Evolutionary conservation across 768 basidiomycete genomes (phyloP).

Genomic region (Aureoboletus auriporus): DNA sequence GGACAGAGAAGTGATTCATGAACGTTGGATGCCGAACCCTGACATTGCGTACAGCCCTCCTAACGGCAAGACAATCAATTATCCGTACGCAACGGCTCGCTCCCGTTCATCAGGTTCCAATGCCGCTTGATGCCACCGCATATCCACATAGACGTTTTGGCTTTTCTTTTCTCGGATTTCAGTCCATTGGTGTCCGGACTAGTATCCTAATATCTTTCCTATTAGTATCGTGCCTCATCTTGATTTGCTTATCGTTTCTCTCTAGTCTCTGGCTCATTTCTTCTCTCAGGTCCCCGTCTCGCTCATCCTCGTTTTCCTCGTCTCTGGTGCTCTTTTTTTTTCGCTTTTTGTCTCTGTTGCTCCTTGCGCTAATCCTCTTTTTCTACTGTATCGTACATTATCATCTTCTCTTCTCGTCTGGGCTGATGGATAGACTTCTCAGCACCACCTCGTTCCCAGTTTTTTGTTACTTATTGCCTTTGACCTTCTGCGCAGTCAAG

Average conservation of each 20-base stretch:
- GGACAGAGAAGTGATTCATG: slow-evolving; percentile 48
- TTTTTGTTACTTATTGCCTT: slow-evolving; percentile 33
- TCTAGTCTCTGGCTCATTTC: slow-evolving; percentile 16
- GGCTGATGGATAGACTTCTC: slow-evolving; percentile 32
- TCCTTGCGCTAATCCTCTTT: slow-evolving; percentile 29
- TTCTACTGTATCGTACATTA: slow-evolving; percentile 31
- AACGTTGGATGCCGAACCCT: slow-evolving; percentile 61
- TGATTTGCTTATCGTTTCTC: slow-evolving; percentile 15
- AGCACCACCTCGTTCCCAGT: slow-evolving; percentile 17
- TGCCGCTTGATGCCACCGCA: slow-evolving; percentile 29
- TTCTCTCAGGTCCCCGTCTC: slow-evolving; percentile 8
- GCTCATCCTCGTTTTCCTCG: slow-evolving; percentile 10
- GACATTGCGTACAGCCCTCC: slow-evolving; percentile 35
- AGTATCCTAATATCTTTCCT: slow-evolving; percentile 32
- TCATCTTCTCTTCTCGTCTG: slow-evolving; percentile 21
- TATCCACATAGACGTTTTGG: slow-evolving; percentile 18
- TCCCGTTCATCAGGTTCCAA: slow-evolving; percentile 33
- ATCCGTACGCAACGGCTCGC: slow-evolving; percentile 24
- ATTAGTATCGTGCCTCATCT: slow-evolving; percentile 30
- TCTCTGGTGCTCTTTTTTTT: slow-evolving; percentile 9
- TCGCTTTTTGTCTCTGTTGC: slow-evolving; percentile 22
- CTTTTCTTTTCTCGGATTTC: slow-evolving; percentile 19
- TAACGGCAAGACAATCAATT: slow-evolving; percentile 27
- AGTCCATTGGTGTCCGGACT: slow-evolving; percentile 25
- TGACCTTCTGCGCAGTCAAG: slow-evolving; percentile 33